phyloP scores from a whole-genome alignment of 305 asterid species.

The Stenogyne calaminthoides region DNA sequence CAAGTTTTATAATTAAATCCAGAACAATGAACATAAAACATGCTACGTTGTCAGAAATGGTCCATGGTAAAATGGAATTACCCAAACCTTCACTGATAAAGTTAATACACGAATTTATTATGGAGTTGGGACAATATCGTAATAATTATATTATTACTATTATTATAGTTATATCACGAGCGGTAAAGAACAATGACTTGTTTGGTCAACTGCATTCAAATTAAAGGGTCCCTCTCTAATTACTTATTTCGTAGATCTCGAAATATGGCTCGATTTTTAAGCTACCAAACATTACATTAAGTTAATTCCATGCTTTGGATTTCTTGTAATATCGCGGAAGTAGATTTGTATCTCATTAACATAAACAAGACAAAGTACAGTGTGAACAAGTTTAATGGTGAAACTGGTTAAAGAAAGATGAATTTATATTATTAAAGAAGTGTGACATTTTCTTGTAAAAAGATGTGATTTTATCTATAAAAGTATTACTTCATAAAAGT shows the following conservation, averaged over 20 bases:
- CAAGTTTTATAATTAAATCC: neutral
- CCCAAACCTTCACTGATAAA: constrained; percentile 43
- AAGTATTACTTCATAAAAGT: too few species aligned
- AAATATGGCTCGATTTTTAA: constrained; percentile 28
- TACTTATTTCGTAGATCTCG: constrained; percentile 40
- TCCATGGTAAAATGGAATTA: constrained; percentile 18
- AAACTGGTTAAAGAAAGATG: too few species aligned
- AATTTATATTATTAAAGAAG: too few species aligned
- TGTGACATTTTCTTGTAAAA: too few species aligned
- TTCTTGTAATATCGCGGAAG: neutral
- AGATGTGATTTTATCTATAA: too few species aligned
- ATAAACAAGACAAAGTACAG: too few species aligned
- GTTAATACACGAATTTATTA: constrained; percentile 30
- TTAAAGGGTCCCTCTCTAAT: constrained; percentile 10
- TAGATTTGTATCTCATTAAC: too few species aligned
- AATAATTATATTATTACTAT: constrained; percentile 13
- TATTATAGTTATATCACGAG: constrained; percentile 8
- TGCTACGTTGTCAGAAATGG: constrained; percentile 45
- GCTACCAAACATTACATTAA: constrained; percentile 8
- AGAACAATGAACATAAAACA: constrained; percentile 35
- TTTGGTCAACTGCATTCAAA: constrained; percentile 44
- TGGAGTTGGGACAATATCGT: constrained; percentile 23
- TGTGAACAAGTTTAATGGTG: too few species aligned
- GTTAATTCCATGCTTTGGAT: neutral
- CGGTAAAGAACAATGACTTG: constrained; percentile 32